These are phyloP conservation scores for Acephala macrosclerotiorum DNA, from an alignment of 2,329 filamentous ascomycete genomes.

Conservation along the genomic window DNA sequence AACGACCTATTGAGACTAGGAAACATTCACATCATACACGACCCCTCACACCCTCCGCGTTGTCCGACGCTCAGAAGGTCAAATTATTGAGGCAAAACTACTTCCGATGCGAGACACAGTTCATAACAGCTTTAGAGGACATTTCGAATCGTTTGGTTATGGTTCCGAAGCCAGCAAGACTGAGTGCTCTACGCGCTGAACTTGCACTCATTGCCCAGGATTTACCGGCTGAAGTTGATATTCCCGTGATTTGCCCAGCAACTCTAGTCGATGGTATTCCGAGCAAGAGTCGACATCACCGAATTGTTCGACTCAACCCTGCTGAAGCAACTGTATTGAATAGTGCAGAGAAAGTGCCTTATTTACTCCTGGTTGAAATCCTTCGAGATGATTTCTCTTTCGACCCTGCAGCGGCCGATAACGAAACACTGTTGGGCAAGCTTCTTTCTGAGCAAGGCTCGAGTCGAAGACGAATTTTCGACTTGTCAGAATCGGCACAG, in stretches of 20 bases:
- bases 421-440: slow-evolving; percentile 67
- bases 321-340: slow-evolving; percentile 86
- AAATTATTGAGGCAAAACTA: slow-evolving; percentile 81
- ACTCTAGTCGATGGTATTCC: slow-evolving; percentile 76
- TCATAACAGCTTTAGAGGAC: slow-evolving; percentile 80
- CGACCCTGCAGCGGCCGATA: slow-evolving; percentile 76
- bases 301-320: slow-evolving; percentile 83
- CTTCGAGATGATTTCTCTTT: slow-evolving; percentile 84
- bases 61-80: slow-evolving; percentile 72
- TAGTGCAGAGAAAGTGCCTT: slow-evolving; percentile 86
- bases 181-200: slow-evolving; percentile 83
- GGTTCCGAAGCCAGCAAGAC: slow-evolving; percentile 80
- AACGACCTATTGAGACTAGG: slow-evolving; percentile 57
- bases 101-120: slow-evolving; percentile 82
- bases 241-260: slow-evolving; percentile 82
- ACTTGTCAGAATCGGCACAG: slow-evolving; percentile 71
- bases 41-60: slow-evolving; percentile 64
- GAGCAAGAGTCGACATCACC: slow-evolving; percentile 78
- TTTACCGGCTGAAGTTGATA: slow-evolving; percentile 82
- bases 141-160: slow-evolving; percentile 86
- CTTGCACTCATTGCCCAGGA: slow-evolving; percentile 83
- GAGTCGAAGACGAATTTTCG: slow-evolving; percentile 66
- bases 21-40: slow-evolving; percentile 70
- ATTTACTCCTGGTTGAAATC: slow-evolving; percentile 85
- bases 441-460: slow-evolving; percentile 64